Base-by-base conservation (phyloP, 2,329 filamentous ascomycete genomes). In the Lecanicillium sp. region DNA sequence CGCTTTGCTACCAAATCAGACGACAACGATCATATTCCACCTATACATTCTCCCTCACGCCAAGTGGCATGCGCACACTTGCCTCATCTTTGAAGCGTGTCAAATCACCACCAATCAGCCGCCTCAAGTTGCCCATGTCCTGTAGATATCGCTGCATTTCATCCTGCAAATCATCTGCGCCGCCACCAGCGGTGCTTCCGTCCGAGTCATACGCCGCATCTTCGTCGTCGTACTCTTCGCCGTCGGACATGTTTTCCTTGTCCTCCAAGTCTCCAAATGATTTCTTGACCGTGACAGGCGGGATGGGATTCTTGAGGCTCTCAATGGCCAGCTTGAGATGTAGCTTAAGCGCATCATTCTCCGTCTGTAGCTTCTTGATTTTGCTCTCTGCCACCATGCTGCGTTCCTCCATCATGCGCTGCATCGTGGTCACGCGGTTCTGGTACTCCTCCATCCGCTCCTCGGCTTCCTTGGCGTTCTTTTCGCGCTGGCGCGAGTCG, bases 381-480 rank as follows among this genome's bases (percentile, higher is more conserved):
- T 95, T 95, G 66, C 84, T 87, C 56, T 96, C 90, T 20, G 85
- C 82, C 12, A 96, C 85, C 59, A 94, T 83, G 43, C 83, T 79
- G 46, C 82, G 83, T 64, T 98, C 92, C 59, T 96, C 89, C 89
- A 95, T 95, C 60, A 94, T 77, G 43, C 89, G 80, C 60, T 96
- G 88, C 83, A 98, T 88, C 41, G 83, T 78, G 34, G 78, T 73
- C 14, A 98, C 92, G 52, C 89, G 85, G 47, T 80, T 80, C 65
- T 98, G 92, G 62, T 96, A 98, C 59, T 95, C 88, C 52, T 96
- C 92, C 17, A 98, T 68, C 50, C 82, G 83, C 58, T 92, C 86
- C 46, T 88, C 85, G 47, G 86, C 80, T 28, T 82, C 72, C 51
- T 82, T 78, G 40, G 79, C 83, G 51, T 89, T 85, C 56, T 85